phyloP scores from a whole-genome alignment of 1,139 yeast species.

The Yamadazyma friedrichii region DNA sequence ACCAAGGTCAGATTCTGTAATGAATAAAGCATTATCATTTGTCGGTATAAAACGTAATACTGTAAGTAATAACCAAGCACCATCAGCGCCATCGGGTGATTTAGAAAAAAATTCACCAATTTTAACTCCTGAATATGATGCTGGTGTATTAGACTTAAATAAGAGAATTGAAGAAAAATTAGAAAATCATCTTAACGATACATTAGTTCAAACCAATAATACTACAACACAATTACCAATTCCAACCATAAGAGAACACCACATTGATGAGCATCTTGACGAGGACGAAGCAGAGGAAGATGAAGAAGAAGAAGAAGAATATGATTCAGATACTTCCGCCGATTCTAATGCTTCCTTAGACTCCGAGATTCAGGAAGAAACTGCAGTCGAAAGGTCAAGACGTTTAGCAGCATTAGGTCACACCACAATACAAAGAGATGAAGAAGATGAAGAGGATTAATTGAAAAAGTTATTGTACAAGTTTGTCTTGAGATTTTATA shows the following conservation, averaged over 20 bases:
- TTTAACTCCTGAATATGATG: conserved; percentile 18
- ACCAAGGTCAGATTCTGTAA: conserved; percentile 33
- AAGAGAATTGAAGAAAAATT: conserved; percentile 22
- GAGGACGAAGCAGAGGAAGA: conserved; percentile 9
- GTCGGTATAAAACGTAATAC: conserved; percentile 45
- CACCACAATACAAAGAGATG: conserved; percentile 40
- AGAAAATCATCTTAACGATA: conserved; percentile 27
- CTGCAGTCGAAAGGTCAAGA: conserved; percentile 70
- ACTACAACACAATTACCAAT: conserved; percentile 13
- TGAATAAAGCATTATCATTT: conserved; percentile 46
- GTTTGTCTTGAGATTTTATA: neutral
- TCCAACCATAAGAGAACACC: conserved; percentile 12
- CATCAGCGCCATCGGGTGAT: conserved; percentile 6
- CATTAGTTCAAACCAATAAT: conserved; percentile 16
- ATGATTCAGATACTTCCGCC: conserved; percentile 14
- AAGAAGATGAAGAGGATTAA: conserved; percentile 61
- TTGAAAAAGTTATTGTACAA: neutral
- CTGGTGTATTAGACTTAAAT: conserved; percentile 20
- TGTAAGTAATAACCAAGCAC: conserved; percentile 4
- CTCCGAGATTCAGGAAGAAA: conserved; percentile 43
- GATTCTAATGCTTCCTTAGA: conserved; percentile 17
- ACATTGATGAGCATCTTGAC: conserved; percentile 11
- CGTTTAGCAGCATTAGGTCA: conserved; percentile 80
- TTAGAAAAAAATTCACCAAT: conserved; percentile 13
- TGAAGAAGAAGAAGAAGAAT: conserved; percentile 7